Evolutionary conservation across 106 monocot species (phyloP), one percentile per base, ranked within the genome.

Genomic region (Agapanthus africanus): DNA sequence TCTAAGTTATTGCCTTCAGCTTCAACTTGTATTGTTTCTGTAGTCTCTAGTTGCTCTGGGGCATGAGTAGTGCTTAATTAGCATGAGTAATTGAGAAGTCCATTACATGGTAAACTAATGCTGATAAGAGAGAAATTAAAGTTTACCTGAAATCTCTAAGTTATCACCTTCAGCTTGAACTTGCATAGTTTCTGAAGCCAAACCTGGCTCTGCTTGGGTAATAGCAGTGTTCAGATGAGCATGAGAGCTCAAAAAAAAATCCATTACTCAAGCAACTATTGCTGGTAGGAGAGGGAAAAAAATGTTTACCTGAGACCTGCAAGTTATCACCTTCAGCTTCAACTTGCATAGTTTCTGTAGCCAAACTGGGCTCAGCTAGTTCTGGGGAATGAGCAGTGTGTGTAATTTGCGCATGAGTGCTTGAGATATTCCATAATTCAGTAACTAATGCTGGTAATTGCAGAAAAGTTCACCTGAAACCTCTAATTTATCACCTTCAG

Each of bases 1-100:
- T 23, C 25, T 39, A 11, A 11, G 0, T 38, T 64, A 25, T 37
- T 11, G 14, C 60, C 18, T 9, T 47, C 54, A 22, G 19, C 33
- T 54, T 70, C 70, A 70, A 54, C 35, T 37, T 36, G 70, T 32
- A 23, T 25, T 37, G 51, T 38, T 30, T 50, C 57, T 27, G 39
- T 38, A 37, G 26, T 16, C 33, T 68, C 50, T 50, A 10, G 23
- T 49, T 68, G 46, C 34, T 50, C 68, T 68, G 49, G 10, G 31
- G 15, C 23, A 67, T 15, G 19, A 61, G 4, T 14, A 33, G 11
- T 6, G 25, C 13, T 61, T 61, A 11, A 33, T 14, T 34, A 22
- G 19, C 56, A 56, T 56, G 10, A 56, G 56, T n/a, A 7, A 47
- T 2, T 1, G 19, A 47, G 4, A 47, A 47, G 46, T 47, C 46